Percentiles rank a stretch among this genome's conserved stretches.
Evolutionary conservation across 2,329 filamentous ascomycete species (phyloP).

Genomic region (Elsinoe australis): DNA sequence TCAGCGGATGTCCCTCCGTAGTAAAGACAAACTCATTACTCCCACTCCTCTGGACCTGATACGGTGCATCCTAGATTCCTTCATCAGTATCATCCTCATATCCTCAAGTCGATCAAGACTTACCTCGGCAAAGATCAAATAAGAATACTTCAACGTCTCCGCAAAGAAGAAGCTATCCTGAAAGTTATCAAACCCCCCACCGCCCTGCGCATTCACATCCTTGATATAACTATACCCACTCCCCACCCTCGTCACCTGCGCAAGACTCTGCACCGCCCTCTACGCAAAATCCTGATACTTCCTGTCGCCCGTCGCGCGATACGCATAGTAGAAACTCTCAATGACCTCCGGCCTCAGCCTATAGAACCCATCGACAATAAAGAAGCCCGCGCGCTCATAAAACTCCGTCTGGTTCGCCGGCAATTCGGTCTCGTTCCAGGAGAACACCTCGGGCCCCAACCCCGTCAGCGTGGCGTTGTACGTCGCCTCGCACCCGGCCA

Average conservation of each 20-base stretch:
- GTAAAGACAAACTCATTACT: slow-evolving; percentile 54
- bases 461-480: slow-evolving; percentile 61
- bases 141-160: slow-evolving; percentile 79
- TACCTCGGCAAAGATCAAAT: slow-evolving; percentile 53
- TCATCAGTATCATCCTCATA: slow-evolving; percentile 18
- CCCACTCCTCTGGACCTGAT: slow-evolving; percentile 47
- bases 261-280: slow-evolving; percentile 66
- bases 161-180: slow-evolving; percentile 87
- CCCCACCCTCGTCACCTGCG: slow-evolving; percentile 52
- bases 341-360: slow-evolving; percentile 68
- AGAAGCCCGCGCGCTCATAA: slow-evolving; percentile 62
- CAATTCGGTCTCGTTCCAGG: slow-evolving; percentile 33
- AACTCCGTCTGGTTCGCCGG: slow-evolving; percentile 45
- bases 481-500: slow-evolving; percentile 65
- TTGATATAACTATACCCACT: slow-evolving; percentile 60
- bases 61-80: slow-evolving; percentile 46
- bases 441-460: slow-evolving; percentile 63
- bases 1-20: slow-evolving; percentile 57
- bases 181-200: slow-evolving; percentile 57
- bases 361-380: slow-evolving; percentile 55
- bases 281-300: slow-evolving; percentile 81
- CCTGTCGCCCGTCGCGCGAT: slow-evolving; percentile 64
- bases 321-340: slow-evolving; percentile 81
- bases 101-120: slow-evolving; percentile 2
- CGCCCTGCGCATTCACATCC: slow-evolving; percentile 57